Evolutionary conservation across 2,329 filamentous ascomycete species (phyloP).

Genomic region (Alternaria metachromatica): DNA sequence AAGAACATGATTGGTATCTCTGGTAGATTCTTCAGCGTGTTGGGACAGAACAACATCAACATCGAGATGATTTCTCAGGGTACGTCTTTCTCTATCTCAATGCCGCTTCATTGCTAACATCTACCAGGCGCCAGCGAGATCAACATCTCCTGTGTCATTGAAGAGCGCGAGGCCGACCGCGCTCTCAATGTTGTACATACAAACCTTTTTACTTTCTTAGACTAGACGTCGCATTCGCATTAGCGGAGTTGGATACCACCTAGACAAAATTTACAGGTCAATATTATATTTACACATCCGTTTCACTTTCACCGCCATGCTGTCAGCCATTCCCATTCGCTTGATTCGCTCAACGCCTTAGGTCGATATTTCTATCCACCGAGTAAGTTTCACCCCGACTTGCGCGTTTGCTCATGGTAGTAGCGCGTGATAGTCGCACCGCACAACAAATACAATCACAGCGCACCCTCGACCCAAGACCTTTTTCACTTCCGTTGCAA

Average conservation of each 20-base stretch:
- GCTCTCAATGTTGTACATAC: constrained; percentile 97
- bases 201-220: constrained; percentile 93
- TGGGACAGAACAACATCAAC: constrained; percentile 93
- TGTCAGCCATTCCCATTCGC: not conserved
- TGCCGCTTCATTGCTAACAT: not conserved
- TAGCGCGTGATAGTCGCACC: not conserved
- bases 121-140: constrained; percentile 91
- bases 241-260: constrained; percentile 35
- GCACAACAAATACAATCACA: not conserved
- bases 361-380: not conserved
- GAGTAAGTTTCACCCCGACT: constrained; percentile 3
- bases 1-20: constrained; percentile 95
- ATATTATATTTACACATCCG: not conserved
- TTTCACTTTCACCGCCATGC: not conserved
- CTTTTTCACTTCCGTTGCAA: not conserved
- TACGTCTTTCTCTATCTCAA: constrained; percentile 50
- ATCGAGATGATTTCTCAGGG: constrained; percentile 99
- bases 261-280: constrained; percentile 12
- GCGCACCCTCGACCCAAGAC: not conserved
- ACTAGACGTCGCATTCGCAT: constrained; percentile 57
- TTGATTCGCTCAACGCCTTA: rapidly evolving
- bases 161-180: constrained; percentile 85
- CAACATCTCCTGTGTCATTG: constrained; percentile 98
- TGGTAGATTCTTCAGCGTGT: constrained; percentile 90
- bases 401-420: constrained; percentile 9